Conservation (phyloP, 2,329 filamentous ascomycete genomes). For the Pestalotiopsis sp. region DNA sequence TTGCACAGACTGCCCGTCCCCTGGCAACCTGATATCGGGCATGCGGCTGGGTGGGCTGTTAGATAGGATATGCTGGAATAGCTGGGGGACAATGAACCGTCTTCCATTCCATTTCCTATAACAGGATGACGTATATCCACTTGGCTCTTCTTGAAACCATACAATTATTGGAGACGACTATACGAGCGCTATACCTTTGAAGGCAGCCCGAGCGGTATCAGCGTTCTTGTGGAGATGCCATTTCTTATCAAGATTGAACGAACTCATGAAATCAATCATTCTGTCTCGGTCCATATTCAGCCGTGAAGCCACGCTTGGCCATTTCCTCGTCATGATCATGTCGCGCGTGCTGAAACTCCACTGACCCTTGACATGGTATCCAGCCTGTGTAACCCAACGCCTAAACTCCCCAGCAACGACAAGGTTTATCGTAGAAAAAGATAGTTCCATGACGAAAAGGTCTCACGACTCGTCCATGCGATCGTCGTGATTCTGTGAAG, state of each 20-base stretch:
- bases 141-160: too few species aligned
- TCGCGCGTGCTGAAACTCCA: neutral
- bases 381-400: neutral
- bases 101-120: too few species aligned
- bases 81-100: too few species aligned
- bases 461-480: slow-evolving; percentile 33
- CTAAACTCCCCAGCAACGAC: neutral
- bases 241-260: neutral
- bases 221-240: too few species aligned
- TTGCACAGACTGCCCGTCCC: neutral
- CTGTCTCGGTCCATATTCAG: neutral
- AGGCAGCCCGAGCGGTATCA: too few species aligned
- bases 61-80: too few species aligned
- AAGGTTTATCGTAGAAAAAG: neutral
- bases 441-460: neutral
- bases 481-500: neutral
- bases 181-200: too few species aligned
- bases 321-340: neutral
- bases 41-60: too few species aligned
- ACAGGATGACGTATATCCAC: too few species aligned
- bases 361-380: neutral
- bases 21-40: neutral
- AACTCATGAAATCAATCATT: neutral
- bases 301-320: neutral
- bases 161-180: too few species aligned